Conservation (phyloP, 1,139 yeast species). For the Wickerhamomyces sp. region DNA sequence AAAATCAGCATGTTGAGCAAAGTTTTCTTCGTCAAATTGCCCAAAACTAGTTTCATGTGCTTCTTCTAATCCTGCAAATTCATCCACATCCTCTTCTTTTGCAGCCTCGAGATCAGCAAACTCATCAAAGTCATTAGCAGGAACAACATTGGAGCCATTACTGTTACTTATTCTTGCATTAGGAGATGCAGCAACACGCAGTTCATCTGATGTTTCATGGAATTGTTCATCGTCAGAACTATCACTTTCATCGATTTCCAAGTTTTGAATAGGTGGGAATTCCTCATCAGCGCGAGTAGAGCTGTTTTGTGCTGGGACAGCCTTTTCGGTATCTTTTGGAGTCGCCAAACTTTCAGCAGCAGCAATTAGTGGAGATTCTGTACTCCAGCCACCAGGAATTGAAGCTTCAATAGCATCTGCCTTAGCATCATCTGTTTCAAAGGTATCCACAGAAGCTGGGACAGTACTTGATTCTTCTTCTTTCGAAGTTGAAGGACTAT, state of each 20-base stretch:
- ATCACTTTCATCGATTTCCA: slow-evolving; percentile 58
- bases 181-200: slow-evolving; percentile 14
- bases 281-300: slow-evolving; percentile 33
- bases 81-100: slow-evolving; percentile 32
- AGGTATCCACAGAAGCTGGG: not conserved
- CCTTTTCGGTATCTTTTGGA: not conserved
- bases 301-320: not conserved
- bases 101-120: slow-evolving; percentile 9
- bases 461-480: slow-evolving; percentile 1
- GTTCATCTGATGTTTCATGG: slow-evolving; percentile 35
- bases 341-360: slow-evolving; percentile 4
- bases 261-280: slow-evolving; percentile 69
- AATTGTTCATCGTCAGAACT: slow-evolving; percentile 45
- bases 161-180: not conserved
- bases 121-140: slow-evolving; percentile 8
- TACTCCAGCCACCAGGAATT: slow-evolving; percentile 25
- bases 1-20: slow-evolving; percentile 20
- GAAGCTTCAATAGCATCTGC: slow-evolving; percentile 16
- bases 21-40: slow-evolving; percentile 36
- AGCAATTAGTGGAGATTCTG: slow-evolving; percentile 3
- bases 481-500: not conserved
- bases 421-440: slow-evolving; percentile 3
- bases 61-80: slow-evolving; percentile 42
- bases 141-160: not conserved
- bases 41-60: slow-evolving; percentile 30